Percentiles rank a stretch among this genome's conserved stretches.
These are phyloP conservation scores for Colletotrichum godetiae DNA, from an alignment of 2,329 filamentous ascomycete species.

Conservation along the genomic window DNA sequence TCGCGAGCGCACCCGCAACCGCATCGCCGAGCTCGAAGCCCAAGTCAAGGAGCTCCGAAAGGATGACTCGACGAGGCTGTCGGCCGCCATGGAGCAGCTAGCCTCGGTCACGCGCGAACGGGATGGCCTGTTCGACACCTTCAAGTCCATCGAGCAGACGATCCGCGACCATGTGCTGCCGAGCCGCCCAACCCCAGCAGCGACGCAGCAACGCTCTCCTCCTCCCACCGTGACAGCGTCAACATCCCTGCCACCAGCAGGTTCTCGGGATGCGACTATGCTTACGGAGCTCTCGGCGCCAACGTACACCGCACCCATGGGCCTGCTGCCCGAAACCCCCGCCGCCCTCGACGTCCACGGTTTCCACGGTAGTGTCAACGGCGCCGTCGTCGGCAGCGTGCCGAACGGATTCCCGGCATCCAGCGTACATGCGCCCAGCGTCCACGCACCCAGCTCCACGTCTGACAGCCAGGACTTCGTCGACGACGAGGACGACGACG, in stretches of 20 bases:
- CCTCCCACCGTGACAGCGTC: background rate
- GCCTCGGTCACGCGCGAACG: conserved; percentile 40
- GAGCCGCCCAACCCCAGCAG: background rate
- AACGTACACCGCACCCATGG: background rate
- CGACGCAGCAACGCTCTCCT: background rate
- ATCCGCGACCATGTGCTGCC: conserved; percentile 32
- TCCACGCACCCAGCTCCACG: conserved; percentile 17
- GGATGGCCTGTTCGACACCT: conserved; percentile 32
- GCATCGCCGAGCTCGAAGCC: conserved; percentile 45
- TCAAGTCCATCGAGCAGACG: conserved; percentile 35
- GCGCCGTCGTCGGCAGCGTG: background rate
- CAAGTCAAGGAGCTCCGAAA: conserved; percentile 42
- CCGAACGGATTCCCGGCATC: background rate
- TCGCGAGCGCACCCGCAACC: conserved; percentile 45
- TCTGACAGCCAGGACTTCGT: conserved; percentile 21
- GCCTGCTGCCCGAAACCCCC: background rate
- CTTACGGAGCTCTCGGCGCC: background rate
- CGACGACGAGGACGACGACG: conserved; percentile 8
- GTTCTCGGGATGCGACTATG: background rate
- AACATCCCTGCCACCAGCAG: conserved; percentile 4
- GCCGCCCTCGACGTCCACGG: background rate
- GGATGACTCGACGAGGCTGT: conserved; percentile 41
- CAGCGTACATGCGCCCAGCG: conserved; percentile 19
- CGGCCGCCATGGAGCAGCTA: conserved; percentile 42
- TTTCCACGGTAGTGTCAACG: background rate